These are phyloP conservation scores for Saksenaea vasiformis DNA, from an alignment of 371 early-diverging fungal species.

Conservation along the genomic window DNA sequence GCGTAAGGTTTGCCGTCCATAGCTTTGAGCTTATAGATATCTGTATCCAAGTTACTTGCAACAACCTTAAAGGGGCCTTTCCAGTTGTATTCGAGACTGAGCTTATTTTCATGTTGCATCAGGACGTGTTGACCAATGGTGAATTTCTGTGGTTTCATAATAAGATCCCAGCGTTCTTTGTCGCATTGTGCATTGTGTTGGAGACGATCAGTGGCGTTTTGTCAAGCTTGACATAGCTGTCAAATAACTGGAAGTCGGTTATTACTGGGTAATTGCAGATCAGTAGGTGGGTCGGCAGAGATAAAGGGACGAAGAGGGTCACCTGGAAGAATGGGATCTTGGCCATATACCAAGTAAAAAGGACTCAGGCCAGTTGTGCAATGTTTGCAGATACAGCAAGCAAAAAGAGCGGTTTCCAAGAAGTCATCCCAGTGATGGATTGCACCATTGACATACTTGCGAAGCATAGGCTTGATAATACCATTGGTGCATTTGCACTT, in stretches of 20 bases:
- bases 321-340: conserved; percentile 17
- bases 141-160: not conserved
- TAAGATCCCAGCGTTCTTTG: conserved; percentile 4
- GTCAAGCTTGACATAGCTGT: no score
- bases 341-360: conserved; percentile 18
- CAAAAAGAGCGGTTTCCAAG: conserved; percentile 17
- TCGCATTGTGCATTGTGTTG: no score
- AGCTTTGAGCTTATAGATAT: not conserved
- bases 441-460: conserved; percentile 12
- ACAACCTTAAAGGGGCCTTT: conserved; percentile 12
- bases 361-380: conserved; percentile 11
- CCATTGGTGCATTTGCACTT: conserved; percentile 24
- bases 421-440: conserved; percentile 16
- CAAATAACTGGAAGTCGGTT: no score
- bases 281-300: not conserved
- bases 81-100: conserved; percentile 16
- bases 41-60: not conserved
- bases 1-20: not conserved
- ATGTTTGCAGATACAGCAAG: conserved; percentile 16
- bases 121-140: conserved; percentile 5
- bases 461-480: conserved; percentile 14
- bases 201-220: no score
- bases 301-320: conserved; percentile 5
- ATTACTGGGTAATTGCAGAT: no score
- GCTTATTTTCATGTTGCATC: conserved; percentile 7